Conservation (phyloP, 169 alveolate genomes). For the Plasmodium sp. region DNA sequence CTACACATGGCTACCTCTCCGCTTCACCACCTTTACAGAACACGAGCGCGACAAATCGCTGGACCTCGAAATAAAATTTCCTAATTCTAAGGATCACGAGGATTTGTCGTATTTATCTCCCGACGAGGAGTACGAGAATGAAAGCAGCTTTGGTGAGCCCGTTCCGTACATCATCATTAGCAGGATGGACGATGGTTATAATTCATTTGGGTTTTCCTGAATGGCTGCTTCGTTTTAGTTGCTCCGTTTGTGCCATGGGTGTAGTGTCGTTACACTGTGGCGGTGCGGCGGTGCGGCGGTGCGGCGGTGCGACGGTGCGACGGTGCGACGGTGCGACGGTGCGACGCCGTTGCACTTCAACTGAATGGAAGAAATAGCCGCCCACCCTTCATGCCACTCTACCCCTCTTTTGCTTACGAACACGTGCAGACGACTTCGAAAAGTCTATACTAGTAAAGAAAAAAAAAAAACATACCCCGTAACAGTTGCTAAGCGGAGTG, state of each 20-base stretch:
- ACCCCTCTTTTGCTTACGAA: neutral
- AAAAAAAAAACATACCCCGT: neutral
- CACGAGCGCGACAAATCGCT: constrained; percentile 14
- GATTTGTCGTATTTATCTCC: constrained; percentile 12
- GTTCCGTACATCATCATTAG: constrained; percentile 56
- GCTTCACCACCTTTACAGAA: neutral
- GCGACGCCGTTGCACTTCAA: neutral
- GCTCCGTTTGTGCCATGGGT: neutral
- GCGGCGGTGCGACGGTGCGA: too few species aligned
- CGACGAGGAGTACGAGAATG: constrained; percentile 43
- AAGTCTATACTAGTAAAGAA: constrained; percentile 7
- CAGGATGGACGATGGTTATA: constrained; percentile 37
- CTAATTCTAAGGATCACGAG: constrained; percentile 9
- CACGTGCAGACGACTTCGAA: constrained; percentile 22
- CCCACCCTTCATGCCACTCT: neutral
- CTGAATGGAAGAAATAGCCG: neutral
- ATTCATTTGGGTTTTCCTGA: neutral
- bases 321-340: too few species aligned
- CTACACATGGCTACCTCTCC: neutral
- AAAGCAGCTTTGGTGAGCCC: constrained; percentile 30
- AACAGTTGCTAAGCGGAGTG: neutral
- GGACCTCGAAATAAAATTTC: constrained; percentile 56
- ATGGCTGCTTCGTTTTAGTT: neutral
- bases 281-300: too few species aligned
- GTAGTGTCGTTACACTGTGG: neutral